Percentiles rank a stretch among this genome's conserved stretches.
These are phyloP conservation scores for Teratosphaeria pseudoeucalypti DNA, from an alignment of 2,329 filamentous ascomycete genomes.

Conservation along the genomic window DNA sequence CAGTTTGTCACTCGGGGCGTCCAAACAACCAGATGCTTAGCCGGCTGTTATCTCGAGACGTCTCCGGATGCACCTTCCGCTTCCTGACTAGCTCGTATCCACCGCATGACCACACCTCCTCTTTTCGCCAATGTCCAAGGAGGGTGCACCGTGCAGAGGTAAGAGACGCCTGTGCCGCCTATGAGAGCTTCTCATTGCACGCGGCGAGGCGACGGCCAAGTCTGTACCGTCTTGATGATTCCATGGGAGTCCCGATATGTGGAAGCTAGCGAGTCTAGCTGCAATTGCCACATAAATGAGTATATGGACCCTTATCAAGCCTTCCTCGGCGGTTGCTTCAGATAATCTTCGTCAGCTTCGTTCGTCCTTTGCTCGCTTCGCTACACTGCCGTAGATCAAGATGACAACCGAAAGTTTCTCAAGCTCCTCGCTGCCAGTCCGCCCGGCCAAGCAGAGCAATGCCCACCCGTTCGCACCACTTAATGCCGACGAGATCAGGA, in stretches of 20 bases:
- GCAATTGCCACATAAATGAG: not conserved
- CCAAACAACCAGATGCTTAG: not conserved
- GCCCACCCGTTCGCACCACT: conserved; percentile 52
- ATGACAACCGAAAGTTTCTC: conserved; percentile 6
- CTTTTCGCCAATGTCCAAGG: not conserved
- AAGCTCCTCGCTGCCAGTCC: conserved; percentile 4
- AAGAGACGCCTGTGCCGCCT: not conserved
- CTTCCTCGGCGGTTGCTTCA: not conserved
- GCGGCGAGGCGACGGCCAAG: not conserved
- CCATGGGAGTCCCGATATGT: not conserved
- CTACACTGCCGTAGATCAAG: not conserved
- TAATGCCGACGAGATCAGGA: conserved; percentile 46
- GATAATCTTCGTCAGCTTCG: not conserved
- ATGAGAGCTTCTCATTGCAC: not conserved
- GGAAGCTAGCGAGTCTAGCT: not conserved
- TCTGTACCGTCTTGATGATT: not conserved
- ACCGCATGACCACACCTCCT: not conserved
- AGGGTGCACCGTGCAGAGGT: not conserved
- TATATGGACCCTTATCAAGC: not conserved
- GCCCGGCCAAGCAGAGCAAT: conserved; percentile 5
- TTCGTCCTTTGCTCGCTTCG: not conserved
- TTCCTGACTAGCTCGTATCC: not conserved
- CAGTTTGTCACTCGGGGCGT: too few relatives aligned
- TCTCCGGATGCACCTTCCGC: not conserved
- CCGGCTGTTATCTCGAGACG: not conserved